phyloP scores from a whole-genome alignment of 2,329 filamentous ascomycete genomes.

The Aspergillus sp. region DNA sequence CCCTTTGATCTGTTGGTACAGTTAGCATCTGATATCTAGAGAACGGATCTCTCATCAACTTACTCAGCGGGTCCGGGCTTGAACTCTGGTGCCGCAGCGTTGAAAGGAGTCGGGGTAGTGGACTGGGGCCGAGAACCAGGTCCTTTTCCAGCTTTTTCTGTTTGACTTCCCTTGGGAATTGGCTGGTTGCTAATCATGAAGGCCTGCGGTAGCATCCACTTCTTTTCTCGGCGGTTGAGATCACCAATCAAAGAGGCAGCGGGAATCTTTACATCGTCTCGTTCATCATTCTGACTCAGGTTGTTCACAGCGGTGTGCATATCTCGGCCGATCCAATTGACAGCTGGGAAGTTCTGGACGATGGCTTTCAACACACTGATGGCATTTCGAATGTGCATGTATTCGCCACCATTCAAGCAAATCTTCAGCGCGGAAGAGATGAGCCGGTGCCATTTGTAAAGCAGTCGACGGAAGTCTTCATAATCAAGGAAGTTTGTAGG shows the following conservation, averaged over 20 bases:
- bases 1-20: conserved; percentile 28
- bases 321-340: conserved; percentile 77
- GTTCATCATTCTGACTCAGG: conserved; percentile 45
- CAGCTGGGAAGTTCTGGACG: conserved; percentile 77
- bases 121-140: conserved; percentile 28
- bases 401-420: conserved; percentile 80
- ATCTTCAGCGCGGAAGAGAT: conserved; percentile 76
- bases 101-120: conserved; percentile 37
- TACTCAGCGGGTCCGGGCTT: conserved; percentile 37
- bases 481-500: conserved; percentile 74
- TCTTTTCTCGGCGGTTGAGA: conserved; percentile 49
- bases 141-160: conserved; percentile 28
- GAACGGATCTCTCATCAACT: conserved; percentile 23
- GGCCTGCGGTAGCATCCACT: conserved; percentile 49
- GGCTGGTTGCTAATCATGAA: conserved; percentile 41
- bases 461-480: conserved; percentile 78
- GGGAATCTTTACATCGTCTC: conserved; percentile 51
- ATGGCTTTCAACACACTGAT: conserved; percentile 84
- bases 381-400: conserved; percentile 97
- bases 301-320: conserved; percentile 44
- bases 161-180: conserved; percentile 13
- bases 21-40: neutral
- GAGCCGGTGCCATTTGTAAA: conserved; percentile 88
- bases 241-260: conserved; percentile 51
- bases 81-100: conserved; percentile 44